phyloP scores from a whole-genome alignment of 2,329 filamentous ascomycete species.

The Teratosphaeria gauchensis region DNA sequence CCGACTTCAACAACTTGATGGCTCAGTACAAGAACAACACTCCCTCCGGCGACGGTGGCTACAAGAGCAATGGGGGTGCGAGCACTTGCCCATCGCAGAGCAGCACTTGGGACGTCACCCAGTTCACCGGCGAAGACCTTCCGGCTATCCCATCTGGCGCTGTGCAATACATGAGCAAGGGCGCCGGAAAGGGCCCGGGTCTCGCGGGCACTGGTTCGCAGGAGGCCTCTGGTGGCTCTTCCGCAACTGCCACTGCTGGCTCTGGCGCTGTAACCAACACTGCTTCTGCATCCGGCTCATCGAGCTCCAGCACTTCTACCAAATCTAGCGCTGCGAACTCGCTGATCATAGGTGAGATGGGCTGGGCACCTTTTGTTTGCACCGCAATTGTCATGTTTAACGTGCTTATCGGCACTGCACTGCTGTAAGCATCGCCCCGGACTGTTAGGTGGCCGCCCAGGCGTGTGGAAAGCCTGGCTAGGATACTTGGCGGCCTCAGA shows the following conservation, averaged over 20 bases:
- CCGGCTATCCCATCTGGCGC: slow-evolving; percentile 49
- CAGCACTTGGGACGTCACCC: slow-evolving; percentile 47
- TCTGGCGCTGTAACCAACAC: slow-evolving; percentile 38
- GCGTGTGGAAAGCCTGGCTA: neutral
- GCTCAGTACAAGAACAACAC: slow-evolving; percentile 40
- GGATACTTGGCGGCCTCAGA: neutral
- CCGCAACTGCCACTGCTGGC: slow-evolving; percentile 40
- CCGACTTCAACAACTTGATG: slow-evolving; percentile 54
- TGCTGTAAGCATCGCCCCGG: neutral
- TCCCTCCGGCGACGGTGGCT: slow-evolving; percentile 49
- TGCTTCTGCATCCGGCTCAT: slow-evolving; percentile 16
- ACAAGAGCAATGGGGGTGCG: slow-evolving; percentile 44
- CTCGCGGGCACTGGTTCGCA: slow-evolving; percentile 48
- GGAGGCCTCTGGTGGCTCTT: slow-evolving; percentile 41
- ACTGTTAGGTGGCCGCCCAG: neutral
- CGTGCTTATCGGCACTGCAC: neutral
- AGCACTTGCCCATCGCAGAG: slow-evolving; percentile 46
- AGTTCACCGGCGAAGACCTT: slow-evolving; percentile 36
- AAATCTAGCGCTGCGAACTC: slow-evolving; percentile 36
- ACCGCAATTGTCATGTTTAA: slow-evolving; percentile 35
- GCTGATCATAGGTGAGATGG: slow-evolving; percentile 36
- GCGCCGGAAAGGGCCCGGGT: slow-evolving; percentile 49
- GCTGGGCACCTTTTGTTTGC: slow-evolving; percentile 42
- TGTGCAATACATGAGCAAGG: slow-evolving; percentile 46
- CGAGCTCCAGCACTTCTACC: slow-evolving; percentile 23